Evolutionary conservation across 345 rosid species (phyloP), one percentile per base, ranked within the genome.

Genomic region (Citrus inodora): DNA sequence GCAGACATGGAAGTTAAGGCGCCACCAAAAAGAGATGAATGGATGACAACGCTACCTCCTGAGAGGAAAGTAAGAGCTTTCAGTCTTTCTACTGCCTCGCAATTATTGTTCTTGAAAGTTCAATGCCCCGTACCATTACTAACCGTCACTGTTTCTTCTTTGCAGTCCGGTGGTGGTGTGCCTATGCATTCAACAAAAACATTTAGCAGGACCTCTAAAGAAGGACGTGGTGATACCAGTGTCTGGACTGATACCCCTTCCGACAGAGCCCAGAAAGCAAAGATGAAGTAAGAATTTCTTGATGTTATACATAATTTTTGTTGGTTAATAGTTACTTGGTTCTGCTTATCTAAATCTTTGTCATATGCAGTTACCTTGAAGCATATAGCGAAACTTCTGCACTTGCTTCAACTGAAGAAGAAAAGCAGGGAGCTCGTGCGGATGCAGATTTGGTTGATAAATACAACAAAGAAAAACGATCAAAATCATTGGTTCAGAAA

Each of bases 21-120:
- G 40, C 84, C 84, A 53, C 96, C 88, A 75, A 82, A 81, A 83
- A 86, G 99, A 80, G 98, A 95, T 11, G 99, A 95, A 88, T 95
- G 99, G 99, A 95, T 95, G 99, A 95, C 98, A 70, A 89, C 91
- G 30, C 85, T 95, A 56, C 99, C 99, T 79, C 97, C 97, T 53
- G 98, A 95, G 85, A 87, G 93, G 82, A 93, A 91, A 82, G 98
- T 93, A 87, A 86, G 89, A 48, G 77, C 64, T 37, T 78, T 70
- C 27, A 19, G 67, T 74, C 22, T 66, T 46, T 13, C 21, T 5
- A 58, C 30, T 69, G 37, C 25, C n/a, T 46, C 27, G 32, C 61
- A 14, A 4, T 60, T 5, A 32, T 40, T 55, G 22, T 71, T 28
- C 38, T 58, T 64, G 61, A 46, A 77, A 68, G n/a, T 14, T 2